Evolutionary conservation across 805 yeast species (phyloP).

Genomic region (Myxozyma melibiosi): DNA sequence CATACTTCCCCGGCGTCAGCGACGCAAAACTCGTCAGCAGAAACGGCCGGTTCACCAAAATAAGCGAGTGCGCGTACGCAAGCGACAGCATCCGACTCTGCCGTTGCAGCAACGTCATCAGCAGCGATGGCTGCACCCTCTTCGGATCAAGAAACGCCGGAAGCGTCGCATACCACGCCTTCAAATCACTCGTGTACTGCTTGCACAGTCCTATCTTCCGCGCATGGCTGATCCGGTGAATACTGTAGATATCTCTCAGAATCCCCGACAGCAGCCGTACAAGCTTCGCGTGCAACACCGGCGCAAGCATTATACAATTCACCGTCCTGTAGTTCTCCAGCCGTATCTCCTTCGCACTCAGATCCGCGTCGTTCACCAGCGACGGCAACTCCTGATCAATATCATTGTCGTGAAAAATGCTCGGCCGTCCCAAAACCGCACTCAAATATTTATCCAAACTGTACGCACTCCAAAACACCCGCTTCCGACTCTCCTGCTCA

Average conservation of each 20-base stretch:
- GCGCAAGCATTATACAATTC: conserved; percentile 24
- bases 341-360: conserved; percentile 2
- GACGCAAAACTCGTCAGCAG: conserved; percentile 23
- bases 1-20: conserved; percentile 12
- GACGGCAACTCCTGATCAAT: conserved; percentile 42
- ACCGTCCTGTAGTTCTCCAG: conserved; percentile 1
- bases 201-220: not conserved
- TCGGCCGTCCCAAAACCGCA: conserved; percentile 53
- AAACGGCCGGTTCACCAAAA: conserved; percentile 27
- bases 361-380: conserved; percentile 23
- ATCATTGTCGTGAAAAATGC: conserved; percentile 54
- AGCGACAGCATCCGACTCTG: conserved; percentile 23
- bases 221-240: not conserved
- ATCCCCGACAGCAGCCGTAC: conserved; percentile 20
- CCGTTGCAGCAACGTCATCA: conserved; percentile 22
- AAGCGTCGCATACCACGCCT: conserved; percentile 16
- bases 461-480: conserved; percentile 38
- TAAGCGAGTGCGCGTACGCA: conserved; percentile 25
- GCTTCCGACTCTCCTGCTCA: conserved; percentile 33
- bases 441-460: conserved; percentile 47
- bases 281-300: conserved; percentile 21
- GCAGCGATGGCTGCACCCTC: conserved; percentile 14
- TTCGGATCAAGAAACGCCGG: conserved; percentile 28
- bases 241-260: conserved; percentile 22
- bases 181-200: conserved; percentile 10